phyloP scores from a whole-genome alignment of 2,329 filamentous ascomycete species.

The Neoascochyta sp. region DNA sequence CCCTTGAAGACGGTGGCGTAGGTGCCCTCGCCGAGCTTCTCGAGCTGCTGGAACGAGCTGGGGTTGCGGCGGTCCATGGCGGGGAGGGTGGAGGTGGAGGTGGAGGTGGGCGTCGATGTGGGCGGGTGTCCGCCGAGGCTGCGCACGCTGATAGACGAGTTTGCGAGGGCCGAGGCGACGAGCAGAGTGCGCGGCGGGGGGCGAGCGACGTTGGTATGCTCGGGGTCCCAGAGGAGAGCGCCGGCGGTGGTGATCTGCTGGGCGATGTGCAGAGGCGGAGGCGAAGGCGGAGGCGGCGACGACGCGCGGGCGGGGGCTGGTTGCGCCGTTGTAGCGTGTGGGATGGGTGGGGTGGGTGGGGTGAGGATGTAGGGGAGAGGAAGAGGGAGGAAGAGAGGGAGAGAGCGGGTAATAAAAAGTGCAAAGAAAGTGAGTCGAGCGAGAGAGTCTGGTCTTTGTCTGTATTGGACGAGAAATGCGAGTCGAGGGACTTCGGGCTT shows the following conservation, averaged over 20 bases:
- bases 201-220: slow-evolving; percentile 45
- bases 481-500: too few species aligned
- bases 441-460: too few species aligned
- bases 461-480: too few species aligned
- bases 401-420: too few species aligned
- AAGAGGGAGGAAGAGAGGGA: too few species aligned
- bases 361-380: too few species aligned
- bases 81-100: slow-evolving; percentile 16
- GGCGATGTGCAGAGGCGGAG: slow-evolving; percentile 40
- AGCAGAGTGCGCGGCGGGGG: slow-evolving; percentile 45
- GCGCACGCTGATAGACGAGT: slow-evolving; percentile 51
- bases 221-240: slow-evolving; percentile 50
- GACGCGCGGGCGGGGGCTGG: slow-evolving; percentile 14
- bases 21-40: slow-evolving; percentile 95
- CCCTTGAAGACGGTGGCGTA: slow-evolving; percentile 99
- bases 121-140: slow-evolving; percentile 45
- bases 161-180: slow-evolving; percentile 50
- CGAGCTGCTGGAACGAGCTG: slow-evolving; percentile 97
- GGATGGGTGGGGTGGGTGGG: too few species aligned
- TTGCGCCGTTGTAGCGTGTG: slow-evolving; percentile 27
- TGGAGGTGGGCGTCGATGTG: slow-evolving; percentile 22
- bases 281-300: slow-evolving; percentile 17
- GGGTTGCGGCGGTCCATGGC: slow-evolving; percentile 89
- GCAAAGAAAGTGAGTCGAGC: too few species aligned
- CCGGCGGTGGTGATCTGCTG: slow-evolving; percentile 48